These are phyloP conservation scores for Penicillium alfredii DNA, from an alignment of 495 filamentous ascomycete genomes.

Conservation along the genomic window DNA sequence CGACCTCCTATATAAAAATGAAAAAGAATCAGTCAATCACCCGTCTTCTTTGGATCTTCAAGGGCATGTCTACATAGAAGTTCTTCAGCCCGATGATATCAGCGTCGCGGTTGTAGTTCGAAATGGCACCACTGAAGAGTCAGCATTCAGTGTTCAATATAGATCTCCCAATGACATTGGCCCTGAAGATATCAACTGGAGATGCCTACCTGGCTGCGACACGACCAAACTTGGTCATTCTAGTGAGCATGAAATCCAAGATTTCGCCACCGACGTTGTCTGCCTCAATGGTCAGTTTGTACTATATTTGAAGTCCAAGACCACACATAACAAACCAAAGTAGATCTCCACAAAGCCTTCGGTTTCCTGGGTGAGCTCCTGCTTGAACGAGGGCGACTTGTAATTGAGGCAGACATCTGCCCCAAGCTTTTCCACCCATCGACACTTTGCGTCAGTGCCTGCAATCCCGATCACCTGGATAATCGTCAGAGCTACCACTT, in stretches of 20 bases:
- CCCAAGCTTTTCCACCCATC: slow-evolving; percentile 55
- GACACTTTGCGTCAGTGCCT: slow-evolving; percentile 60
- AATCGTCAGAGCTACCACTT: slow-evolving; percentile 21
- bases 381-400: slow-evolving; percentile 49
- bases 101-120: slow-evolving; percentile 39
- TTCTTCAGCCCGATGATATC: slow-evolving; percentile 36
- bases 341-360: slow-evolving; percentile 61
- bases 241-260: slow-evolving; percentile 52
- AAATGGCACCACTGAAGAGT: slow-evolving; percentile 39
- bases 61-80: slow-evolving; percentile 30
- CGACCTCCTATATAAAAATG: slow-evolving; percentile 29
- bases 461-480: slow-evolving; percentile 50
- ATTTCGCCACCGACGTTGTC: slow-evolving; percentile 69
- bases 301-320: background rate
- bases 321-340: slow-evolving; percentile 28
- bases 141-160: background rate
- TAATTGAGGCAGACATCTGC: slow-evolving; percentile 66
- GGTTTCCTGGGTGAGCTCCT: slow-evolving; percentile 53
- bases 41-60: background rate
- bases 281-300: background rate
- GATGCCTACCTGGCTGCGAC: slow-evolving; percentile 50
- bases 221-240: slow-evolving; percentile 49
- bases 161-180: slow-evolving; percentile 1
- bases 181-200: background rate
- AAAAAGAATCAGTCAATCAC: background rate